Base-by-base conservation (phyloP, 371 early-diverging fungal genomes). In the Mucor lusitanicus region DNA sequence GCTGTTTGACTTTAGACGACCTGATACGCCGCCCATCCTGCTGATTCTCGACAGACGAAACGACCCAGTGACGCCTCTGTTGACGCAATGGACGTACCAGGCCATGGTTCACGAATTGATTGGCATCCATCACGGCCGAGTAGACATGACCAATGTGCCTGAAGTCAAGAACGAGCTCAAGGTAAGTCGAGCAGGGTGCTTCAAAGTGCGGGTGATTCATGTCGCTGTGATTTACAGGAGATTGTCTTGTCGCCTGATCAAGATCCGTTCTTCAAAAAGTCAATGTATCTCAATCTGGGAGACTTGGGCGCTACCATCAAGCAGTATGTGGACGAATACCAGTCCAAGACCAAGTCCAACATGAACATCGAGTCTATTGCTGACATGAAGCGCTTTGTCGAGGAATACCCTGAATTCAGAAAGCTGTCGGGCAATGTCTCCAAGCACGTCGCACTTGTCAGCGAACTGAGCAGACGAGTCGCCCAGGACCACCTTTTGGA, bases 1-100 rank as follows among this genome's bases (percentile, higher is more conserved):
- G 53, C 72, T 97, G 19, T 97, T 94, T 73, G 93, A 93, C 70
- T 92, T 93, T 68, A 82, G 92, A 35, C 78, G 85, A 58, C 79
- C 92, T 9, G 95, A 94, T 69, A 91, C 93, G 23, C 89, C 95
- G 1, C 95, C 97, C 15, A 84, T 95, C 39, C 78, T 99, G 8
- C 74, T 99, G 27, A 87, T 99, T 27, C 75, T 99, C 37, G 99
- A 99, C 74, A 90, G 99, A 58, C 84, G 92, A 30, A 94, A 95
- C 72, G 99, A 99, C 76, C 95, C 99, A 1, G 91, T 99, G 3
- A 99, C 99, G 0, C 99, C 99, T 1, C 81, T 99, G 17, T 82
- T 99, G 25, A 89, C 91, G 15, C 98, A 97, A 69, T 99, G 99
- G 99, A 97, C 97, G 9, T 99, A 99, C 74, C 99, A 99, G 71